A percentile compares a stretch with the other conserved stretches of the same genome.
Conservation (phyloP, 345 rosid species). For the Firmiana major region DNA sequence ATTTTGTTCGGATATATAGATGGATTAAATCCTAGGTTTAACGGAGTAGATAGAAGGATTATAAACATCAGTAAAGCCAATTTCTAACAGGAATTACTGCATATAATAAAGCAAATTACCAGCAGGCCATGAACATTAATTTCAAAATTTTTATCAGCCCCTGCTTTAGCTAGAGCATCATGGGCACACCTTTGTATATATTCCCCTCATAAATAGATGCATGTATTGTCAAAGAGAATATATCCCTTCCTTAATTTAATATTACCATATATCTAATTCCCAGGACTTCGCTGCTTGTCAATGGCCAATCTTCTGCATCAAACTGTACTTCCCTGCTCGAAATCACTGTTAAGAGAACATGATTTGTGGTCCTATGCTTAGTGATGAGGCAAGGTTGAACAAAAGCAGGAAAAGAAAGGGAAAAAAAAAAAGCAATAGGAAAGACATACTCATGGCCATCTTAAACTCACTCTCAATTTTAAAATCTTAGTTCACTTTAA, state of each 20-base stretch:
- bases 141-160: no score
- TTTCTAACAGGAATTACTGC: no score
- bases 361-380: slow-evolving; percentile 32
- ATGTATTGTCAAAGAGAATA: slow-evolving; percentile 23
- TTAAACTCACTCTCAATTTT: slow-evolving; percentile 4
- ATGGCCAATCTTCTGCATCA: slow-evolving; percentile 14
- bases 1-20: no score
- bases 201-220: slow-evolving; percentile 5
- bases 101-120: no score
- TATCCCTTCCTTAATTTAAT: slow-evolving; percentile 22
- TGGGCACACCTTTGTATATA: slow-evolving; percentile 14
- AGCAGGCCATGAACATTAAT: no score
- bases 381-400: not conserved
- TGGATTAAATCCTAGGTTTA: not conserved
- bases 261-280: slow-evolving; percentile 11
- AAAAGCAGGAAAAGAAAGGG: not conserved
- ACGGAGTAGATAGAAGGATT: not conserved
- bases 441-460: slow-evolving; percentile 18
- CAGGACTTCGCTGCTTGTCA: slow-evolving; percentile 9
- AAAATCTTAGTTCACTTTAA: not conserved
- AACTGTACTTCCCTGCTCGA: slow-evolving; percentile 14
- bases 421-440: not conserved
- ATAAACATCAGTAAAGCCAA: no score
- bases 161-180: not conserved
- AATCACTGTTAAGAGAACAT: slow-evolving; percentile 23